Evolutionary conservation across 345 rosid species (phyloP).

Genomic region (Boechera stricta): DNA sequence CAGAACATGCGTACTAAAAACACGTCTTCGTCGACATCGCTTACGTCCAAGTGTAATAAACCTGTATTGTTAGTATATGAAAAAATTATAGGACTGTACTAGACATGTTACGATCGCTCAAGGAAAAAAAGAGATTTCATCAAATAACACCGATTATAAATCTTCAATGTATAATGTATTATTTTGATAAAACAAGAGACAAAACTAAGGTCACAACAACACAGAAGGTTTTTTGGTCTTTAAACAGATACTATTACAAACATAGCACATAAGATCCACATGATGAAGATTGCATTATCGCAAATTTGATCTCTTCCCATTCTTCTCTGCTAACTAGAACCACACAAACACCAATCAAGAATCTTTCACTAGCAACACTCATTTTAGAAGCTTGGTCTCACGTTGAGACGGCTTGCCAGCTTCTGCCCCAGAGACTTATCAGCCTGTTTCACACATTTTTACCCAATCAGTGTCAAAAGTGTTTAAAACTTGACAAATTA

Average conservation of each 20-base stretch:
- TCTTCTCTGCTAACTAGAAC: constrained; percentile 36
- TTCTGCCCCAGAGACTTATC: constrained; percentile 50
- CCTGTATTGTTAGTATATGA: neutral
- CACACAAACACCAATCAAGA: constrained; percentile 43
- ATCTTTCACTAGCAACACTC: constrained; percentile 28
- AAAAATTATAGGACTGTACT: neutral
- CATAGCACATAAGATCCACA: constrained; percentile 43
- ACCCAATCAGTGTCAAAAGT: neutral
- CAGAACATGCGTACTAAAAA: neutral
- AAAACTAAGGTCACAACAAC: constrained; percentile 38
- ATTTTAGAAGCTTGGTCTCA: constrained; percentile 47
- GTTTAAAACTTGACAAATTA: neutral
- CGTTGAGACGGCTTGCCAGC: constrained; percentile 49
- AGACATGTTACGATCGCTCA: neutral
- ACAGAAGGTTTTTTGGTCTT: constrained; percentile 18
- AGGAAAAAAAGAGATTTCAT: neutral
- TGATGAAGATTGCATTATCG: constrained; percentile 30
- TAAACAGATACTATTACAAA: constrained; percentile 36
- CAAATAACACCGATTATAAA: constrained; percentile 7
- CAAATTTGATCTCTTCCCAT: constrained; percentile 28
- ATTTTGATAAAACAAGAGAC: constrained; percentile 34
- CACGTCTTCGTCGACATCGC: constrained; percentile 17
- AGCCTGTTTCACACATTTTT: constrained; percentile 43
- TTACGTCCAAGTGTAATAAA: constrained; percentile 2
- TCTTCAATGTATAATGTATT: constrained; percentile 29